Conservation (phyloP, 2,329 filamentous ascomycete species). For the Diaporthe vexans region DNA sequence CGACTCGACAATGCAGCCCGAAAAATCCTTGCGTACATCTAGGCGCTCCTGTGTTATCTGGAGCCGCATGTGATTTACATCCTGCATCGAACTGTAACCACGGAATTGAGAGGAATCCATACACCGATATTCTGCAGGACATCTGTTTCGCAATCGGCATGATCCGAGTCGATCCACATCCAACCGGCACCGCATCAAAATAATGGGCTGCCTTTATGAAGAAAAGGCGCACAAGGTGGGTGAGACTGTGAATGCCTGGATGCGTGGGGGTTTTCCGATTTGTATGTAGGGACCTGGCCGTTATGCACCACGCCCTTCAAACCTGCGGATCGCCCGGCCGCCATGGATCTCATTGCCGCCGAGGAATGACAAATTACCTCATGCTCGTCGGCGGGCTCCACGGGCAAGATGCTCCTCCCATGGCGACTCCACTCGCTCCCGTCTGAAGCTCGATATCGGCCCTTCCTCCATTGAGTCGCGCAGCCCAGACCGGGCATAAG, state of each 20-base stretch:
- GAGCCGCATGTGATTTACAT: conserved; percentile 1
- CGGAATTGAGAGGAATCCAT: conserved; percentile 2
- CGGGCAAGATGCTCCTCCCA: conserved; percentile 8
- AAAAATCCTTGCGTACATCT: background rate
- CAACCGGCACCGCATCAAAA: background rate
- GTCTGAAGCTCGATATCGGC: conserved; percentile 24
- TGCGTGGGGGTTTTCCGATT: too few species aligned
- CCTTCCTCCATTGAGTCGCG: conserved; percentile 20
- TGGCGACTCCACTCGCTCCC: background rate
- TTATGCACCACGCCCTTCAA: background rate
- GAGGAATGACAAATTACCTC: conserved; percentile 13
- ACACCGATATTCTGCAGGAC: conserved; percentile 16
- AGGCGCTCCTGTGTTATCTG: background rate
- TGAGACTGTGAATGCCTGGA: background rate
- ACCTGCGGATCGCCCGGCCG: conserved; percentile 14
- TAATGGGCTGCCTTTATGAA: background rate
- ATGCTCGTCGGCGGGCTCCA: conserved; percentile 18
- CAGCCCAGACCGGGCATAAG: conserved; percentile 20
- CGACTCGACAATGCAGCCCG: conserved; percentile 2
- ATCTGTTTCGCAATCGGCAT: background rate
- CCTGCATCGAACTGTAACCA: too few species aligned
- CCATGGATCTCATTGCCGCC: conserved; percentile 5
- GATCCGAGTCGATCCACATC: background rate
- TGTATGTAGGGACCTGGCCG: background rate
- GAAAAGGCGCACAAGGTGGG: conserved; percentile 4